Percentiles rank a stretch among this genome's conserved stretches.
These are phyloP conservation scores for Aspergillus fructus DNA, from an alignment of 2,329 filamentous ascomycete species.

Conservation along the genomic window DNA sequence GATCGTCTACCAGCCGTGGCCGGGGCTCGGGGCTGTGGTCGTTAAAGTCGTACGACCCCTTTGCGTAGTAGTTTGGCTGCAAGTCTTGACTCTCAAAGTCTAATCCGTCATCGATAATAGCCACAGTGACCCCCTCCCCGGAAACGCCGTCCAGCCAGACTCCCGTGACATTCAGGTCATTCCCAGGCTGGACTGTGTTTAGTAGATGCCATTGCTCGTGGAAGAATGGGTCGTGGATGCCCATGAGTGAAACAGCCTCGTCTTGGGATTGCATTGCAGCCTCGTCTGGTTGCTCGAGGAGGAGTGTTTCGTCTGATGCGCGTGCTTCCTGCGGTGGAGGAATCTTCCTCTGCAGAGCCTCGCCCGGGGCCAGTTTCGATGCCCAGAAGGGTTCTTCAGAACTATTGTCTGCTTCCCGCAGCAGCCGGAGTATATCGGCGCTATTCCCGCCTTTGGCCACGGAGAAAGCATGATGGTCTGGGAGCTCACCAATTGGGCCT, in stretches of 20 bases:
- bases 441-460: conserved; percentile 59
- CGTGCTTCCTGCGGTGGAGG: too few species aligned
- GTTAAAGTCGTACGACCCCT: conserved; percentile 95
- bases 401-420: conserved; percentile 33
- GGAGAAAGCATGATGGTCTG: conserved; percentile 82
- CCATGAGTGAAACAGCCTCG: conserved; percentile 62
- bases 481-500: conserved; percentile 74
- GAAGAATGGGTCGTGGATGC: conserved; percentile 90
- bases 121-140: conserved; percentile 82
- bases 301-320: too few species aligned
- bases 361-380: too few species aligned
- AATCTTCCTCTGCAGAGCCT: too few species aligned
- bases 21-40: conserved; percentile 75
- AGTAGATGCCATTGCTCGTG: conserved; percentile 92
- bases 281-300: conserved; percentile 22
- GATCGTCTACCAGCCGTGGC: conserved; percentile 80
- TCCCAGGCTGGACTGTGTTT: conserved; percentile 75
- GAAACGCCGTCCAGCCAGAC: conserved; percentile 91
- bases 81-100: conserved; percentile 95
- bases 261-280: conserved; percentile 58
- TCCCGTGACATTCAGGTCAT: conserved; percentile 95
- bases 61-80: conserved; percentile 88
- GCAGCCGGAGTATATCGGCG: conserved; percentile 45
- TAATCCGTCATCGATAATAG: conserved; percentile 92
- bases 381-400: conserved; percentile 41